Conservation (phyloP, 2,329 filamentous ascomycete genomes). For the Rhytidhysteron rufulum region DNA sequence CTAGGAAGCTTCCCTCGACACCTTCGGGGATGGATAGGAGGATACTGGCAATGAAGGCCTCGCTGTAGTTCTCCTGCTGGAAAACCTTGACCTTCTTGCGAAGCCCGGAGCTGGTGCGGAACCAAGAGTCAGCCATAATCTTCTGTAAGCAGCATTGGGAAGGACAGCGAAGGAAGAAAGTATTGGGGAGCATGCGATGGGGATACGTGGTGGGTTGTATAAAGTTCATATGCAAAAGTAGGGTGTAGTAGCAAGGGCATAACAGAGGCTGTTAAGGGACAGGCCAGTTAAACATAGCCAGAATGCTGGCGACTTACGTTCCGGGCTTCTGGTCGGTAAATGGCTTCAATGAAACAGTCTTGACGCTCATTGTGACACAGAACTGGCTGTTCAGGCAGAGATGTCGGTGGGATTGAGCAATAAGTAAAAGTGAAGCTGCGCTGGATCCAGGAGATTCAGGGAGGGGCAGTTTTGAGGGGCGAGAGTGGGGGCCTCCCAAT, state of each 20-base stretch:
- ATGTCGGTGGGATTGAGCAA: no score
- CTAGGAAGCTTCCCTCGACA: conserved; percentile 79
- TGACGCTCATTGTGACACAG: conserved; percentile 56
- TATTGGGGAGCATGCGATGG: conserved; percentile 7
- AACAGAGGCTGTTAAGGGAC: conserved; percentile 10
- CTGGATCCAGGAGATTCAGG: no score
- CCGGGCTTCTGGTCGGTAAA: conserved; percentile 98
- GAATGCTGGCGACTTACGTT: conserved; percentile 67
- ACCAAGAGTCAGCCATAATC: conserved; percentile 23
- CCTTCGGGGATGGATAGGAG: conserved; percentile 96
- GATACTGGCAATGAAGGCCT: conserved; percentile 91
- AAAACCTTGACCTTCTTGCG: conserved; percentile 99
- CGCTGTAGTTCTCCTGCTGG: conserved; percentile 91
- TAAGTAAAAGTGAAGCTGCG: conserved; percentile 14
- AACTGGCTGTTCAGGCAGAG: conserved; percentile 17
- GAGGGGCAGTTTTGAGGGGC: conserved; percentile 1
- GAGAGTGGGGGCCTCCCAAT: conserved; percentile 1
- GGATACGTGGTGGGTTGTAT: conserved; percentile 9
- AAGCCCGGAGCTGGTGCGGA: conserved; percentile 73
- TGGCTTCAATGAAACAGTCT: conserved; percentile 77
- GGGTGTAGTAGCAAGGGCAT: conserved; percentile 13
- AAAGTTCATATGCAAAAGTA: conserved; percentile 12
- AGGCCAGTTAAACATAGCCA: conserved; percentile 12
- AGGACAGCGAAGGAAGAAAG: conserved; percentile 3
- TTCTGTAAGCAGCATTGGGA: conserved; percentile 10